These are phyloP conservation scores for Circinella umbellata DNA, from an alignment of 371 early-diverging fungal genomes.

Conservation along the genomic window DNA sequence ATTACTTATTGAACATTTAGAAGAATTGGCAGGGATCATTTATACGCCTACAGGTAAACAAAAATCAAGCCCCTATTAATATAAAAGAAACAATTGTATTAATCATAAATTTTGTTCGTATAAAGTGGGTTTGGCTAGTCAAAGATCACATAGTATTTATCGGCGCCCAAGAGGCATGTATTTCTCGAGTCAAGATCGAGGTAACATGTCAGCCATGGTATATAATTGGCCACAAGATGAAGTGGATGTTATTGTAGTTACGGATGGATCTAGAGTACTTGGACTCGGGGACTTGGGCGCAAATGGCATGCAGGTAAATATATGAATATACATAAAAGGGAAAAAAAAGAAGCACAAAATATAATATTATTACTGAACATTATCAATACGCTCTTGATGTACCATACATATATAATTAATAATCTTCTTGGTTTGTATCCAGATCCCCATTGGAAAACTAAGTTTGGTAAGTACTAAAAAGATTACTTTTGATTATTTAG, in stretches of 20 bases:
- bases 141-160: conserved; percentile 65
- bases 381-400: no score
- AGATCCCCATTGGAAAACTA: conserved; percentile 63
- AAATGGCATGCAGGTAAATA: conserved; percentile 63
- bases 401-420: no score
- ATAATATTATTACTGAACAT: no score
- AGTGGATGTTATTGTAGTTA: conserved; percentile 70
- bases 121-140: conserved; percentile 54
- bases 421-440: no score
- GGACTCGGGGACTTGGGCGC: conserved; percentile 69
- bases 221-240: conserved; percentile 64
- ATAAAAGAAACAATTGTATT: background rate
- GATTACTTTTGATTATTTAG: background rate
- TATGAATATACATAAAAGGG: background rate
- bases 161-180: conserved; percentile 71
- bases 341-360: background rate
- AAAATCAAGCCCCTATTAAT: no score
- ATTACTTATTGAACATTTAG: conserved; percentile 61
- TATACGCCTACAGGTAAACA: conserved; percentile 53
- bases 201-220: conserved; percentile 64
- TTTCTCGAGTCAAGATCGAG: conserved; percentile 63
- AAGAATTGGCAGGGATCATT: conserved; percentile 54
- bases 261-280: conserved; percentile 70
- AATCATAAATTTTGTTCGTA: no score
- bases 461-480: conserved; percentile 45